phyloP scores from a whole-genome alignment of 371 early-diverging fungal species.

The Mortierella sp. region DNA sequence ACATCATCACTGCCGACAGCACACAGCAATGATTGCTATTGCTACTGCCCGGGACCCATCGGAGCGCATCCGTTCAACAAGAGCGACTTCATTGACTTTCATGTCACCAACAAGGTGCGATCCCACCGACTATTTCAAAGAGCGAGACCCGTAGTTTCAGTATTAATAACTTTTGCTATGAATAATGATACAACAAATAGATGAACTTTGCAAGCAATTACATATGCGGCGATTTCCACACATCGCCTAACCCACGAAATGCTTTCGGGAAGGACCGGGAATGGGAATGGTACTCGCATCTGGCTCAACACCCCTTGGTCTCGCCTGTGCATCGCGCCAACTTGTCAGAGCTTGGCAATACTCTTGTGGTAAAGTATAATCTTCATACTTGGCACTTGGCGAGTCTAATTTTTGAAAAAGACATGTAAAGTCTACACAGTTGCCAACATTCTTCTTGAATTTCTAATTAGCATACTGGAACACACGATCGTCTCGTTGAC shows the following conservation, averaged over 20 bases:
- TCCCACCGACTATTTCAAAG: not conserved
- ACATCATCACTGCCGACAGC: constrained; percentile 39
- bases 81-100: constrained; percentile 8
- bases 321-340: constrained; percentile 18
- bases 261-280: constrained; percentile 36
- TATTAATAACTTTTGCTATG: not conserved
- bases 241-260: constrained; percentile 30
- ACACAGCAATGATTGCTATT: constrained; percentile 36
- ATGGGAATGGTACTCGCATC: constrained; percentile 48
- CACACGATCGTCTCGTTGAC: constrained; percentile 38
- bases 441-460: not conserved
- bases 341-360: constrained; percentile 18
- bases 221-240: constrained; percentile 25
- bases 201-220: constrained; percentile 24
- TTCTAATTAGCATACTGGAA: constrained; percentile 30
- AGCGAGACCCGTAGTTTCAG: too few relatives aligned
- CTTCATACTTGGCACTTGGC: not conserved
- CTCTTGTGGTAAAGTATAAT: constrained; percentile 24
- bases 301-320: constrained; percentile 44
- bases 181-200: not conserved
- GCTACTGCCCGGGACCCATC: constrained; percentile 44
- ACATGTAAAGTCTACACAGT: not conserved
- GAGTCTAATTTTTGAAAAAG: not conserved
- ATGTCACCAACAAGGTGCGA: constrained; percentile 16
- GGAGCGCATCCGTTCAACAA: constrained; percentile 31